Conservation (phyloP, 495 filamentous ascomycete species). For the Cercophora scortea region DNA sequence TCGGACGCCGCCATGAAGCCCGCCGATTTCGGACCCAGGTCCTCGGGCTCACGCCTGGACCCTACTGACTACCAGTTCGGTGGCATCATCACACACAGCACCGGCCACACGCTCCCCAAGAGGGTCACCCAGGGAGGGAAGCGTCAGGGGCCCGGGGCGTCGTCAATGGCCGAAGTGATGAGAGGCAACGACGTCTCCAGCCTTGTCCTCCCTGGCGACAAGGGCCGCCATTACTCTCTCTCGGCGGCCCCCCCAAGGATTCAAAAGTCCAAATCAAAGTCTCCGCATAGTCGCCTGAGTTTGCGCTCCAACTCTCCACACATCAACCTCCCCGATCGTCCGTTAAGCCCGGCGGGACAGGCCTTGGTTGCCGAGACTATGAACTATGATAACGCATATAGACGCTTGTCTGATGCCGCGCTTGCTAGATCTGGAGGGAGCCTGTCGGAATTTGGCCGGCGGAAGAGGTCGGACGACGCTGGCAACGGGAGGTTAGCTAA, state of each 20-base stretch:
- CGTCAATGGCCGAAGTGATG: slow-evolving; percentile 44
- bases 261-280: slow-evolving; percentile 50
- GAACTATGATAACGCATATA: slow-evolving; percentile 52
- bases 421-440: slow-evolving; percentile 47
- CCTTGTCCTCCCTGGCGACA: slow-evolving; percentile 35
- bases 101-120: slow-evolving; percentile 34
- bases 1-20: slow-evolving; percentile 42
- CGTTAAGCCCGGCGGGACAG: slow-evolving; percentile 29
- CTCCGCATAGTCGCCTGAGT: slow-evolving; percentile 46
- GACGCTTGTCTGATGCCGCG: slow-evolving; percentile 58
- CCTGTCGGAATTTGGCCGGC: slow-evolving; percentile 43
- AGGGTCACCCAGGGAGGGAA: slow-evolving; percentile 34
- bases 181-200: slow-evolving; percentile 35
- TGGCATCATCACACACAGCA: slow-evolving; percentile 41
- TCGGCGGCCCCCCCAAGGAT: slow-evolving; percentile 28
- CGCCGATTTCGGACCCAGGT: slow-evolving; percentile 31
- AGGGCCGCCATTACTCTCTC: slow-evolving; percentile 39
- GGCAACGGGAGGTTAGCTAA: slow-evolving; percentile 61
- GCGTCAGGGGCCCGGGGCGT: slow-evolving; percentile 21
- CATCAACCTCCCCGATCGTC: slow-evolving; percentile 25
- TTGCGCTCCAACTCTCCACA: slow-evolving; percentile 55
- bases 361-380: slow-evolving; percentile 42
- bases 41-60: slow-evolving; percentile 25
- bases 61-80: slow-evolving; percentile 46
- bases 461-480: slow-evolving; percentile 34